phyloP scores from a whole-genome alignment of 1,284 basidiomycete genomes.

The Cryptococcus floricola region DNA sequence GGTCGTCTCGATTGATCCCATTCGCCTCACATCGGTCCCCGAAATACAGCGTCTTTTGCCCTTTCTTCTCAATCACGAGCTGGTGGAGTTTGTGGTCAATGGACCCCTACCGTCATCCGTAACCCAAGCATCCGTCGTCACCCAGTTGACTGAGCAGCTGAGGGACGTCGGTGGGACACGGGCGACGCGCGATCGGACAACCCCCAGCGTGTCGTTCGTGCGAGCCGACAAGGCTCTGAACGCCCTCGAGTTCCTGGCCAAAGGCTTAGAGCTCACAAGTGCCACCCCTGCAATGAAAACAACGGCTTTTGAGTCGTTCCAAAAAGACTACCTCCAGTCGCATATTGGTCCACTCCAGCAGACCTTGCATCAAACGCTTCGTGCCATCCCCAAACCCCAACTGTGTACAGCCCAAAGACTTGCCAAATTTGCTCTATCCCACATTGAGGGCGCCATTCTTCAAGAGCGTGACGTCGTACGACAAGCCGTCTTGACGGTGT shows the following conservation, averaged over 20 bases:
- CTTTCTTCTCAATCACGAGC: slow-evolving; percentile 15
- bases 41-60: slow-evolving; percentile 20
- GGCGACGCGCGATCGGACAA: not conserved
- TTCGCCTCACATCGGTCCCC: slow-evolving; percentile 29
- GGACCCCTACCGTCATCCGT: slow-evolving; percentile 25
- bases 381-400: slow-evolving; percentile 8
- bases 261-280: slow-evolving; percentile 15
- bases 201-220: slow-evolving; percentile 23
- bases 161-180: slow-evolving; percentile 5
- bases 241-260: slow-evolving; percentile 32
- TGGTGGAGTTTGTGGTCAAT: slow-evolving; percentile 35
- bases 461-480: slow-evolving; percentile 21
- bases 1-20: slow-evolving; percentile 44
- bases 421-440: slow-evolving; percentile 19
- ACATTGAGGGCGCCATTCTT: slow-evolving; percentile 24
- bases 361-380: slow-evolving; percentile 11
- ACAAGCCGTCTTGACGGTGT: slow-evolving; percentile 17
- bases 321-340: slow-evolving; percentile 35
- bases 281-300: slow-evolving; percentile 6
- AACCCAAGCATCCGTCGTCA: slow-evolving; percentile 15
- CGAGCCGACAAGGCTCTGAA: slow-evolving; percentile 30
- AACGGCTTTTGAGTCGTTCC: slow-evolving; percentile 35
- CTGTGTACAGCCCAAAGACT: slow-evolving; percentile 20
- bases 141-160: slow-evolving; percentile 18
- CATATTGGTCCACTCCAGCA: slow-evolving; percentile 33